Percentiles rank a stretch among this genome's conserved stretches.
These are phyloP conservation scores for Jatropha multifida DNA, from an alignment of 441 rosid species.

Conservation along the genomic window DNA sequence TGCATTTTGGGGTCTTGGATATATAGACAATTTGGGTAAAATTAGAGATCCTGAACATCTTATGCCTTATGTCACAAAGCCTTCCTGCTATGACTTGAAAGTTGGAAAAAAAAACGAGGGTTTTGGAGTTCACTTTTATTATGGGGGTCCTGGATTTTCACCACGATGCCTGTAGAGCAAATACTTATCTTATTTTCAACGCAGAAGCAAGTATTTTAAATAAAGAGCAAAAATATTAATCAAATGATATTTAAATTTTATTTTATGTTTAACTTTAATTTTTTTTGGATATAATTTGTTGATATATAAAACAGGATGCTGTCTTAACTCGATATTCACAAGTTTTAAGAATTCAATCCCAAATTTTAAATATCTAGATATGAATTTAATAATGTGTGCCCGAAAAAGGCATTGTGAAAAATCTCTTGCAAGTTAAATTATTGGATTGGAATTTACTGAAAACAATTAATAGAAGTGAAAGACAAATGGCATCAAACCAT, in stretches of 20 bases:
- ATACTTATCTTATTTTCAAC: too few species aligned
- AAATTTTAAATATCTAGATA: not conserved
- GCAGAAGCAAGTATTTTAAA: too few species aligned
- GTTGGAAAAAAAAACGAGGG: not conserved
- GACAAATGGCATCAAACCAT: too few species aligned
- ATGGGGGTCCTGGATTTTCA: slow-evolving; percentile 18
- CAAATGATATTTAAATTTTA: too few species aligned
- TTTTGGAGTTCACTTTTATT: slow-evolving; percentile 8
- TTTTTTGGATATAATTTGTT: too few species aligned
- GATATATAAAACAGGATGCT: too few species aligned
- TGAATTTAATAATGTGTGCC: not conserved
- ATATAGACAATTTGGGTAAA: not conserved
- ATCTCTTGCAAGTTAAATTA: not conserved
- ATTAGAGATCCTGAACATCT: not conserved
- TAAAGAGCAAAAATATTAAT: too few species aligned
- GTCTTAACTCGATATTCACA: too few species aligned
- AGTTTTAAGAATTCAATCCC: not conserved
- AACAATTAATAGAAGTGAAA: too few species aligned
- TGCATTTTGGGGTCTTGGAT: not conserved
- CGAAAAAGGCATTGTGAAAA: not conserved
- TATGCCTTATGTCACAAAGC: not conserved
- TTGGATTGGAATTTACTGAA: not conserved
- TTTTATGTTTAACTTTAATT: too few species aligned
- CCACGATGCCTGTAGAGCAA: not conserved
- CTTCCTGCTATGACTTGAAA: slow-evolving; percentile 21